These are phyloP conservation scores for Parsonsia alboflavescens DNA, from an alignment of 257 asterid genomes.

Conservation along the genomic window DNA sequence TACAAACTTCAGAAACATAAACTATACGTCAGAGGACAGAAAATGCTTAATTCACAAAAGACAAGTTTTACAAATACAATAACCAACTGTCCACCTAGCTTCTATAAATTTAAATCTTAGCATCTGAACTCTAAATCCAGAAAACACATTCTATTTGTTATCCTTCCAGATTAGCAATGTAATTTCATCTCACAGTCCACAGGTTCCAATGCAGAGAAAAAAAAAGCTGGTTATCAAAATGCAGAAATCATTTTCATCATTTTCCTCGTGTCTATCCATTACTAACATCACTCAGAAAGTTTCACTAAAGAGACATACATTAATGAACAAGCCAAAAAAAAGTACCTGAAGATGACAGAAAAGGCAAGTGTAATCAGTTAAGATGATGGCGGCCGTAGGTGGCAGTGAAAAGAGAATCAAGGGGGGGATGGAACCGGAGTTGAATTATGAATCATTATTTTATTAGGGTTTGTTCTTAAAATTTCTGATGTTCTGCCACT, in stretches of 20 bases:
- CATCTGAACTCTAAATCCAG: neutral
- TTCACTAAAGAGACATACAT: neutral
- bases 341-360: neutral
- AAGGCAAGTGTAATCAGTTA: neutral
- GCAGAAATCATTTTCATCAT: neutral
- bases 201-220: neutral
- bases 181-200: neutral
- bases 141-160: neutral
- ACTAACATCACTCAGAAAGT: neutral
- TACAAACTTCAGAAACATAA: no score
- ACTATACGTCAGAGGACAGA: no score
- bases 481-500: neutral
- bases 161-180: neutral
- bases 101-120: neutral
- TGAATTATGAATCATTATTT: neutral
- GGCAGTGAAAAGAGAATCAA: neutral
- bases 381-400: neutral
- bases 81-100: neutral
- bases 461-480: neutral
- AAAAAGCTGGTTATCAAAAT: neutral
- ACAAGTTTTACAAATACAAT: neutral
- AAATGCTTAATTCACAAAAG: no score
- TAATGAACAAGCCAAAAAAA: neutral
- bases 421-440: neutral
- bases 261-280: neutral